Evolutionary conservation across 495 filamentous ascomycete species (phyloP).

Genomic region (Xylaria castorea): DNA sequence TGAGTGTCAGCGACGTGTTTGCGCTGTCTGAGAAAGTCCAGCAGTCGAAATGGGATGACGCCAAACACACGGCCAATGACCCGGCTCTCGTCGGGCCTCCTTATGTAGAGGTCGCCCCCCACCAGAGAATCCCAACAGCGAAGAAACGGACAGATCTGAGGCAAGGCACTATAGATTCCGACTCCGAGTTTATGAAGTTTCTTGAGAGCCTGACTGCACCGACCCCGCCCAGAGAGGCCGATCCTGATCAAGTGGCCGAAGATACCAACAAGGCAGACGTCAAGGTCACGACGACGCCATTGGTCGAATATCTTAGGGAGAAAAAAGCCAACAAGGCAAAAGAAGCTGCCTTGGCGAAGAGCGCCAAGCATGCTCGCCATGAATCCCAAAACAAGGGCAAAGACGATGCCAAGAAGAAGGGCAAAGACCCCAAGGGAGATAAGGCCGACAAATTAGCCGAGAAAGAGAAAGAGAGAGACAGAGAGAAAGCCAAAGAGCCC

Average conservation of each 20-base stretch:
- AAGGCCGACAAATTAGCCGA: constrained; percentile 59
- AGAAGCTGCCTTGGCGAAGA: constrained; percentile 59
- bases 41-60: constrained; percentile 71
- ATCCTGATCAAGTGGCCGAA: constrained; percentile 57
- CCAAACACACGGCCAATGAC: constrained; percentile 70
- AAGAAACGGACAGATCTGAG: constrained; percentile 80
- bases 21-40: constrained; percentile 71
- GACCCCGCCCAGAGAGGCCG: constrained; percentile 54
- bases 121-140: constrained; percentile 73
- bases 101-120: constrained; percentile 79
- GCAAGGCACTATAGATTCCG: constrained; percentile 94
- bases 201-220: constrained; percentile 86
- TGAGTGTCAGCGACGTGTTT: constrained; percentile 62
- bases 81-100: constrained; percentile 75
- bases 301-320: constrained; percentile 89
- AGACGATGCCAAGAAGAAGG: constrained; percentile 61
- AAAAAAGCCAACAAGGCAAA: constrained; percentile 90
- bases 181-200: constrained; percentile 92
- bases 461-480: constrained; percentile 55
- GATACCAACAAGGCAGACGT: constrained; percentile 63
- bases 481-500: constrained; percentile 70
- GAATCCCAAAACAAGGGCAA: constrained; percentile 54
- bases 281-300: constrained; percentile 78
- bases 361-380: constrained; percentile 55
- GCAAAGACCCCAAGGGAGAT: constrained; percentile 65